A percentile compares a stretch with the other conserved stretches of the same genome.
Evolutionary conservation across 108 stramenopile species (phyloP).

Genomic region (Schizochytrium sp.): DNA sequence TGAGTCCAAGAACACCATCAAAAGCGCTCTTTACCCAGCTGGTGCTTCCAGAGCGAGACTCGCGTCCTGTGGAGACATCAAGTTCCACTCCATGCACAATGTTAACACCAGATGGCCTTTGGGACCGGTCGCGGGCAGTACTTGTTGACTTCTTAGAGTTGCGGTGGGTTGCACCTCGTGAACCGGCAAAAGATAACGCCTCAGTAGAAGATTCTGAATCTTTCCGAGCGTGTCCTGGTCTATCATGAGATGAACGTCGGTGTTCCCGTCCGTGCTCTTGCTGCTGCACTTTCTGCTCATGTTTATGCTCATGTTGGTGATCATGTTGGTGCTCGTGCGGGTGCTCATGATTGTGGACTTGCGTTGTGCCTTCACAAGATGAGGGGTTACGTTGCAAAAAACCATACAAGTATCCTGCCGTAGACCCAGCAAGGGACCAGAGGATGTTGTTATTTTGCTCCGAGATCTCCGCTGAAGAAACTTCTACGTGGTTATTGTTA

Average conservation of each 20-base stretch:
- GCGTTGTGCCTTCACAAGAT: background rate
- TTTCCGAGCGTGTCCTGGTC: no score
- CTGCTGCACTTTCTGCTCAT: no score
- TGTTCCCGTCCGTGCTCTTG: no score
- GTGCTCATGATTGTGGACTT: background rate
- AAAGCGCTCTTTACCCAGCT: slow-evolving; percentile 55
- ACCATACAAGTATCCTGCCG: background rate
- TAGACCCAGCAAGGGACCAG: background rate
- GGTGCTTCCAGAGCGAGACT: background rate
- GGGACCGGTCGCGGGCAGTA: no score
- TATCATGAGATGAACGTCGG: no score
- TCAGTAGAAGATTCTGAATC: no score
- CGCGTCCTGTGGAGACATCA: slow-evolving; percentile 8
- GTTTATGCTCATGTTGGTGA: no score
- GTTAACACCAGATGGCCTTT: no score
- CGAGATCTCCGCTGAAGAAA: background rate
- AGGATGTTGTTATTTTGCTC: background rate
- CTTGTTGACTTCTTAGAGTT: no score
- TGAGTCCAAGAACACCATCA: slow-evolving; percentile 55
- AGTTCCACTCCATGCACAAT: background rate
- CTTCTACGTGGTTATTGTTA: background rate
- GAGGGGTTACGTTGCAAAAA: background rate
- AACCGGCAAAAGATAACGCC: no score
- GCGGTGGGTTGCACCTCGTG: no score
- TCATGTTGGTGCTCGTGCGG: no score